Evolutionary conservation across 805 yeast genomes (phyloP), one percentile per base, ranked within the genome.

Genomic region (Starmerella vitae): DNA sequence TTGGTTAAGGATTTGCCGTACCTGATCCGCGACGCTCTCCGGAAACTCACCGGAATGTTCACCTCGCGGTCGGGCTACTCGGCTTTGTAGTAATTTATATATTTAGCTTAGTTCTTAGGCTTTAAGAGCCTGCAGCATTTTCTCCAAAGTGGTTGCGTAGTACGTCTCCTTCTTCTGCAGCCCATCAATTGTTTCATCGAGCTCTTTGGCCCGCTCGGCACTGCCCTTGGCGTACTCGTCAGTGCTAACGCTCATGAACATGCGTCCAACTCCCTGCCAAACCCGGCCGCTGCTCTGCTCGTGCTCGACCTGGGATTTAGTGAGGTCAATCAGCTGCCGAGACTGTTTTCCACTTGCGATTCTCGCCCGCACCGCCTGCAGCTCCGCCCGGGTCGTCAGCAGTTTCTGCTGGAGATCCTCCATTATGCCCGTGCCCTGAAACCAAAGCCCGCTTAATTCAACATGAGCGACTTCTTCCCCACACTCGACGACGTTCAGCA

Each of bases 181-280:
- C 28, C 74, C 73, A 44, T 67, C 68, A 45, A 73, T 59, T 47
- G 75, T 72, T 14, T 79, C 93, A 38, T 66, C 56, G 43, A 74
- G 66, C 13, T 64, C 70, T 30, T 59, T 57, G 46, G 71, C 71
- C 47, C 81, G 83, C 18, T 59, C 54, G 18, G 63, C 54, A 25
- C 83, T 58, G 37, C 65, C 66, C 10, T 56, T 51, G 33, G 68
- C 56, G 58, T 81, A 80, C 3, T 63, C 59, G 3, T 56, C 50
- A 3, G 64, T 63, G 20, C 65, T 64, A 4, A 66, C 66, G 33
- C 61, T 57, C 38, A 58, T 34, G 42, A 61, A 61, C 60, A 83
- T 71, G 58, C 78, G 79, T 21, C 96, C 96, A 26, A 82, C 71
- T 4, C 93, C 82, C 54, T 81, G 73, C 91, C 93, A 85, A 4